Base-by-base conservation (phyloP, 441 rosid species). In the Euphorbia schlechtendalii region DNA sequence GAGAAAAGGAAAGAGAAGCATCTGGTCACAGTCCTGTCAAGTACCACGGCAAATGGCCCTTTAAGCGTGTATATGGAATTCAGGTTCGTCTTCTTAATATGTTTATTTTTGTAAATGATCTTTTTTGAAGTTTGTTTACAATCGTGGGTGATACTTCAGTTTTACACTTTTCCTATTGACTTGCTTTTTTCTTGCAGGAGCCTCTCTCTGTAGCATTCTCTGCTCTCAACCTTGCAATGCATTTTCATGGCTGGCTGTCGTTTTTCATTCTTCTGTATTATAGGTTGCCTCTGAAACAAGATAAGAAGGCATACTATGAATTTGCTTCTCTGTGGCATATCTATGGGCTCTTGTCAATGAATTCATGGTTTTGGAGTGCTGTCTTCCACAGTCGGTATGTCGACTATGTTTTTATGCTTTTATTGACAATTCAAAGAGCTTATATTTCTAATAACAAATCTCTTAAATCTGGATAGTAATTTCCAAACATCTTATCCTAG, bases 31-130 rank as follows among this genome's bases (percentile, higher is more conserved):
- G 48, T 70, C 95, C 98, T 8, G 74, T 88, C 56, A 92, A 90
- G 76, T 90, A 90, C 81, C 94, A 90, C 68, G 97, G 98, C 53
- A 92, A 88, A 83, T 92, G 98, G 98, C 96, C 99, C 54, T 90
- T 93, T 77, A 76, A 76, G 70, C 90, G 89, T 73, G 86, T 82
- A 18, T 84, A 81, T 59, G 95, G 97, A 53, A 85, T 90, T 64
- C 99, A 88, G 96, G 97, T 90, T 65, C 51, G 52, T 49, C 56
- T 67, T 65, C 55, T 65, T 46, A 46, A 64, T 46, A 38, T 32
- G 59, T 27, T 63, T 62, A 8, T 52, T 58, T 36, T 62, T 43
- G 27, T 14, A 49, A 21, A 9, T 25, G 21, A 13, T 57, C 46
- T 54, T 58, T 58, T 24, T 43, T 56, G 20, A 28, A 41, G 30